Conservation (phyloP, 352 stramenopile genomes). For the Thalassiosira livingstoniorum region DNA sequence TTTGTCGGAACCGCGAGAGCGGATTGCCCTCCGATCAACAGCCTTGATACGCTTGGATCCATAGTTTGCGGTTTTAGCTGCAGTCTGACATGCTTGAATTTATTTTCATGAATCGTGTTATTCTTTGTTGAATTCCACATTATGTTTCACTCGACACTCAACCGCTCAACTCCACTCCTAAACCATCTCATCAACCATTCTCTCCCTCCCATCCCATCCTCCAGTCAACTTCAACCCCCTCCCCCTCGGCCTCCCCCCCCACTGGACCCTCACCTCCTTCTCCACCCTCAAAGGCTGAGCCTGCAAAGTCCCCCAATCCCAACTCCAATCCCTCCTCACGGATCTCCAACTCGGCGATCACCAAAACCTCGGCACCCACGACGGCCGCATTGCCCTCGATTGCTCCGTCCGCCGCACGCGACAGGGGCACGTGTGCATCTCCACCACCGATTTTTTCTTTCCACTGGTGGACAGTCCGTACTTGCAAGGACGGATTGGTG, state of each 20-base stretch:
- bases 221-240: conserved; percentile 80
- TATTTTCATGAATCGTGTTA: background rate
- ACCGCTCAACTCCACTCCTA: no score
- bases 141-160: no score
- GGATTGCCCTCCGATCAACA: conserved; percentile 60
- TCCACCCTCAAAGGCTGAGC: conserved; percentile 93
- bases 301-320: conserved; percentile 94
- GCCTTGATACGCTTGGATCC: conserved; percentile 40
- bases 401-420: conserved; percentile 90
- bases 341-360: conserved; percentile 91
- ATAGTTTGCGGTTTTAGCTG: conserved; percentile 28
- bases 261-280: conserved; percentile 77
- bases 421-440: conserved; percentile 90
- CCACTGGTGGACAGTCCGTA: conserved; percentile 94
- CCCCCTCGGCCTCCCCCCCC: conserved; percentile 65
- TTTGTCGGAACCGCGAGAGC: conserved; percentile 60
- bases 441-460: conserved; percentile 97
- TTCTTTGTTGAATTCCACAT: background rate
- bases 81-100: conserved; percentile 49
- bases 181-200: background rate
- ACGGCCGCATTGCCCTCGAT: conserved; percentile 80
- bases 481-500: conserved; percentile 91
- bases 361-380: conserved; percentile 85
- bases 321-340: conserved; percentile 92
- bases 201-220: background rate